Evolutionary conservation across 208 protist species (phyloP).

Genomic region (Porcisia hertigi): DNA sequence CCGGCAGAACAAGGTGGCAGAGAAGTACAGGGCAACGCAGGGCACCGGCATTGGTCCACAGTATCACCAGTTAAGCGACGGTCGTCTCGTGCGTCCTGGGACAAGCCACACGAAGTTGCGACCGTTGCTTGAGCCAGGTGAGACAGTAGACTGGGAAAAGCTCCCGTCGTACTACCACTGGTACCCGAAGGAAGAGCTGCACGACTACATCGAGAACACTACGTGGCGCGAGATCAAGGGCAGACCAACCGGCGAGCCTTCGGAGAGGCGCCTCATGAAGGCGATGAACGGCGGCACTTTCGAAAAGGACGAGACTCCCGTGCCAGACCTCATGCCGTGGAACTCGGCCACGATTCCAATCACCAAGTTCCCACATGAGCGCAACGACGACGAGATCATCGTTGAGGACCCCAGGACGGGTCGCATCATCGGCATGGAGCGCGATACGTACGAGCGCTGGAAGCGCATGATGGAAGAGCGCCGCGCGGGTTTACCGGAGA

Average conservation of each 20-base stretch:
- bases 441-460: slow-evolving; percentile 83
- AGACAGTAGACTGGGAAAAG: slow-evolving; percentile 84
- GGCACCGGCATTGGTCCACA: slow-evolving; percentile 83
- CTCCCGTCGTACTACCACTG: slow-evolving; percentile 91
- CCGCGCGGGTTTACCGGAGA: slow-evolving; percentile 57
- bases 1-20: slow-evolving; percentile 77
- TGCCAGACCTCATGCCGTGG: slow-evolving; percentile 74
- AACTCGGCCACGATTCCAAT: slow-evolving; percentile 85
- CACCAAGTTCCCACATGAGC: slow-evolving; percentile 85
- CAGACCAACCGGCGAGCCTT: slow-evolving; percentile 55
- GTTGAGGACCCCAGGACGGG: slow-evolving; percentile 89
- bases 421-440: slow-evolving; percentile 88
- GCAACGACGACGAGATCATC: slow-evolving; percentile 84
- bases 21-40: slow-evolving; percentile 88
- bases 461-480: slow-evolving; percentile 87
- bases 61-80: slow-evolving; percentile 84
- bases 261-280: slow-evolving; percentile 52
- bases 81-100: slow-evolving; percentile 79
- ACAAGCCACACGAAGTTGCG: slow-evolving; percentile 85
- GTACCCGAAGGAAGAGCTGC: slow-evolving; percentile 85
- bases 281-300: slow-evolving; percentile 18
- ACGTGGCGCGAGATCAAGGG: slow-evolving; percentile 82
- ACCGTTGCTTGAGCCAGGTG: slow-evolving; percentile 83
- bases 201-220: slow-evolving; percentile 90
- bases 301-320: slow-evolving; percentile 53